Base-by-base conservation (phyloP, 768 basidiomycete species). In the Termitomyces sp. region DNA sequence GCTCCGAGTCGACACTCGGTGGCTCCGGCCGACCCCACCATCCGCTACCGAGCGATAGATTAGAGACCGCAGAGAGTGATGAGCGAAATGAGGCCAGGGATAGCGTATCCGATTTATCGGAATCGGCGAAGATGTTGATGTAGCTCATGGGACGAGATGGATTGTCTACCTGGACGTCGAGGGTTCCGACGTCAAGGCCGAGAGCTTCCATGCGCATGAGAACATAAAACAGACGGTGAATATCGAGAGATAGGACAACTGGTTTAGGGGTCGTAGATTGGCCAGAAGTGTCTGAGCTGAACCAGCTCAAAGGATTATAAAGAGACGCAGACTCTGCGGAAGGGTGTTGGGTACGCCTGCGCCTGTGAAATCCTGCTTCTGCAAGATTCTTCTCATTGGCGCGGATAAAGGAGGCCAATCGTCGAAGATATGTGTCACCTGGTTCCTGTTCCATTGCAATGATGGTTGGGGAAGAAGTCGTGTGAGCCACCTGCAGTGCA, bases 211-310 rank as follows among this genome's bases (percentile, higher is more conserved):
- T 79, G 44, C 92, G 87, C 72, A 94, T 87, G 58, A 96, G 80
- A 59, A 92, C 72, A 73, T 95, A 96, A 79, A 90, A 92, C 7
- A 96, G 83, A 61, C 87, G 92, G 66, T 92, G 90, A 27, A 81
- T 83, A 71, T 93, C 90, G 62, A 91, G 77, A 5, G 81, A 68
- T 58, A 94, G 83, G 24, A 85, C 71, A 44, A 90, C 72, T 9
- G 91, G 85, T 68, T 82, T 84, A 12, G 72, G 61, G n/a, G 74
- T 71, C 4, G 75, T 58, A 12, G 72, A 57, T 22, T 69, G 64
- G 8, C 70, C 61, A 24, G 68, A 57, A 22, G 71, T 59, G 52
- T 75, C 65, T 48, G 68, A 64, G 52, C 72, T 74, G 60, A 88
- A 80, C 88, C 87, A 89, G 53, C 73, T 75, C 43, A 86, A 71